Conservation (phyloP, 2,329 filamentous ascomycete genomes). For the Aspergillus sojae region DNA sequence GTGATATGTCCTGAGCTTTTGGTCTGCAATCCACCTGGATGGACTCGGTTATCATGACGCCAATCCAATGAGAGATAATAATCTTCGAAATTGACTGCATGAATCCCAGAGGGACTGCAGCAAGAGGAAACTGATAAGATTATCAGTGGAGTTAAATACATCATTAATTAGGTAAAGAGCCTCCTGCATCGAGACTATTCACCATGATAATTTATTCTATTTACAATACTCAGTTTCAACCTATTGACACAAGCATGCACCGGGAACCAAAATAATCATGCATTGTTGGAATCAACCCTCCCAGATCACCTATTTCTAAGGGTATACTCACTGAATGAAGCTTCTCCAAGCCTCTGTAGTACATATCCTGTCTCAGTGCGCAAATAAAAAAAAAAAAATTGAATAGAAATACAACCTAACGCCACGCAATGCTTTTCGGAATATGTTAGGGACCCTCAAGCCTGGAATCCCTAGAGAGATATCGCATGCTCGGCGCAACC, state of each 20-base stretch:
- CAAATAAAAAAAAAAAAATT: no score
- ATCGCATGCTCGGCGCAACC: neutral
- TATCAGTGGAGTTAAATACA: neutral
- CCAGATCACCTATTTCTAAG: neutral
- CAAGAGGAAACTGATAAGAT: neutral
- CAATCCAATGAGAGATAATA: no score
- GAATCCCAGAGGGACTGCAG: no score
- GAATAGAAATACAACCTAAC: constrained; percentile 8
- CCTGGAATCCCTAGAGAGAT: neutral
- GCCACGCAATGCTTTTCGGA: constrained; percentile 15
- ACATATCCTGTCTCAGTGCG: neutral
- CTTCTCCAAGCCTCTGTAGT: neutral
- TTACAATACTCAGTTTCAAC: neutral
- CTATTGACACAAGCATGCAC: neutral
- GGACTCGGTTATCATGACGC: no score
- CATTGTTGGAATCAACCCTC: neutral
- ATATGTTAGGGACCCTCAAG: neutral
- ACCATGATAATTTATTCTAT: neutral
- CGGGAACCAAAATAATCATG: neutral
- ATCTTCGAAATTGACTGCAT: no score
- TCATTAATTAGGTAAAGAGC: neutral
- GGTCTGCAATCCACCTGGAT: neutral
- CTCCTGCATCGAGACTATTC: neutral
- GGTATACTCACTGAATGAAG: neutral
- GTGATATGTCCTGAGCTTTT: neutral